phyloP scores from a whole-genome alignment of 2,329 filamentous ascomycete species.

The Beauveria sp. region DNA sequence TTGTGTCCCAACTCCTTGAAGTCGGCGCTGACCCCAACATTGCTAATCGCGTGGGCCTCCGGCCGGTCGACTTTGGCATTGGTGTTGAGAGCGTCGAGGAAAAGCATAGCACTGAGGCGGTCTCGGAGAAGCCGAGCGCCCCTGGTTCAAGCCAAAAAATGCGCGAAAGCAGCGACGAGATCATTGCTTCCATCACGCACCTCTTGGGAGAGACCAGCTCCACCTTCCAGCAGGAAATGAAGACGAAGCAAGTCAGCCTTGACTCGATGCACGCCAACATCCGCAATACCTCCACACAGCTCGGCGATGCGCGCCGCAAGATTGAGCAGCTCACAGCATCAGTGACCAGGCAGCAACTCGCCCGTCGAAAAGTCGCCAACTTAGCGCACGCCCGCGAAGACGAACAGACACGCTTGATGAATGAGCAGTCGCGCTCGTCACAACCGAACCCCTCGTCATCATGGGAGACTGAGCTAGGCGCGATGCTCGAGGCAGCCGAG shows the following conservation, averaged over 20 bases:
- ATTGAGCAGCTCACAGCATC: constrained; percentile 64
- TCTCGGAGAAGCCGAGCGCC: constrained; percentile 33
- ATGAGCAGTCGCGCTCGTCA: constrained; percentile 32
- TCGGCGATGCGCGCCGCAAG: constrained; percentile 67
- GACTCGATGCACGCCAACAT: constrained; percentile 76
- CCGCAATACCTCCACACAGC: constrained; percentile 68
- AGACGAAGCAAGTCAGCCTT: constrained; percentile 74
- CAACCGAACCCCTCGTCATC: constrained; percentile 37
- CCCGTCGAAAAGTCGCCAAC: constrained; percentile 68
- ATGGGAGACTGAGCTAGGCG: constrained; percentile 48
- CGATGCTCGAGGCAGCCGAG: constrained; percentile 37
- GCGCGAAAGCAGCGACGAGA: constrained; percentile 69
- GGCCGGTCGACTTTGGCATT: constrained; percentile 91
- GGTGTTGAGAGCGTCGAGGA: constrained; percentile 54
- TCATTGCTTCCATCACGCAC: constrained; percentile 73
- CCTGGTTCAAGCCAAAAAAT: constrained; percentile 45
- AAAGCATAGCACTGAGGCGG: constrained; percentile 32
- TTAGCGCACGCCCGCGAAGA: constrained; percentile 66
- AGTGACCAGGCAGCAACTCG: constrained; percentile 56
- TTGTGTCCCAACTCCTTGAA: constrained; percentile 93
- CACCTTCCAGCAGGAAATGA: constrained; percentile 73
- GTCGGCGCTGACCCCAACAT: constrained; percentile 92
- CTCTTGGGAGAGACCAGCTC: constrained; percentile 72
- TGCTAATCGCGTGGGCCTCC: constrained; percentile 79
- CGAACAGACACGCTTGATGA: constrained; percentile 46